A percentile compares a stretch with the other conserved stretches of the same genome.
phyloP scores from a whole-genome alignment of 768 basidiomycete genomes.

The Boletellus sp. region DNA sequence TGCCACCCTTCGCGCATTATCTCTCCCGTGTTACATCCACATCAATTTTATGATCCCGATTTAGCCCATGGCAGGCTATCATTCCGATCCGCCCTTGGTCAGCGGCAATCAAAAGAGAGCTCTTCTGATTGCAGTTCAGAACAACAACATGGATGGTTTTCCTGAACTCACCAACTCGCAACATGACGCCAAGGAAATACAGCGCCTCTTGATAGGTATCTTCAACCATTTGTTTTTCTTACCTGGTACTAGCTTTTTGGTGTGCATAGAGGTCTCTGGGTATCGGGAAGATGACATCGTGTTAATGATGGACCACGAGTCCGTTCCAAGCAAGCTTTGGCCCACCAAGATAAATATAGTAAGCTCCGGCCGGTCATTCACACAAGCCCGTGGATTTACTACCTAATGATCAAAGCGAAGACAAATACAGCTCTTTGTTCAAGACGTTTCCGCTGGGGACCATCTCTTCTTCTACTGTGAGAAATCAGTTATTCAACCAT shows the following conservation, averaged over 20 bases:
- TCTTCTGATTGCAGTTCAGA: constrained; percentile 23
- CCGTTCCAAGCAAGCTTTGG: constrained; percentile 24
- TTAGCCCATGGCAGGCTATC: constrained; percentile 5
- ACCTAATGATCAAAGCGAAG: constrained; percentile 30
- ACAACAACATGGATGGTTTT: neutral
- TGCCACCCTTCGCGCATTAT: too few species aligned
- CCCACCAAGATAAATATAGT: constrained; percentile 49
- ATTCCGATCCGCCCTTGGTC: neutral
- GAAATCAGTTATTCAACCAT: neutral
- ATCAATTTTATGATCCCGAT: neutral
- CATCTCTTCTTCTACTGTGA: constrained; percentile 59
- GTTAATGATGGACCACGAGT: constrained; percentile 39
- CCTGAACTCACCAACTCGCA: constrained; percentile 11
- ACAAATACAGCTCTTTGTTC: constrained; percentile 43
- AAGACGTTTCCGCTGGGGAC: constrained; percentile 44
- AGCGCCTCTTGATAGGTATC: constrained; percentile 23
- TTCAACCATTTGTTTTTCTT: neutral
- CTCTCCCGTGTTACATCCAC: neutral
- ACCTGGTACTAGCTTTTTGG: neutral
- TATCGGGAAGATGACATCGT: constrained; percentile 40
- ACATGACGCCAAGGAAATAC: constrained; percentile 12
- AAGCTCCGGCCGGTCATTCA: constrained; percentile 11
- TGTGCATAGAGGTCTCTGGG: constrained; percentile 31
- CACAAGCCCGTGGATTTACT: neutral
- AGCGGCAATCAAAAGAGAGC: constrained; percentile 13